phyloP scores from a whole-genome alignment of 768 basidiomycete genomes.

The Lepiota venenata region DNA sequence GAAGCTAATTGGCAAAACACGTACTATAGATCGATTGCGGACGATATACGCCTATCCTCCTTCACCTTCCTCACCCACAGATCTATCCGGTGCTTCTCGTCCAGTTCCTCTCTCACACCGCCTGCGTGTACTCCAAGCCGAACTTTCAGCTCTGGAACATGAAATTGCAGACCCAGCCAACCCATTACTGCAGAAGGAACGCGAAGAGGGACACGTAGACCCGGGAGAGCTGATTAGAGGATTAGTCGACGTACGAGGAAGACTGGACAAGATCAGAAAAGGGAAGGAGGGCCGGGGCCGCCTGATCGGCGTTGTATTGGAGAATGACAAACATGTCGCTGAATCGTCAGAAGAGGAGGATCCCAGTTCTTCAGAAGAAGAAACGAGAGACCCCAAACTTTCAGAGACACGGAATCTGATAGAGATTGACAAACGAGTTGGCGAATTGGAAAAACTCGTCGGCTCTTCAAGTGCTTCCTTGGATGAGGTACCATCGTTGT shows the following conservation, averaged over 20 bases:
- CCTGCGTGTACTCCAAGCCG: slow-evolving; percentile 66
- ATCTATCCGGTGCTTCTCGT: slow-evolving; percentile 28
- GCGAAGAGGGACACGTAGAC: slow-evolving; percentile 59
- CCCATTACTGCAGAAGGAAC: slow-evolving; percentile 57
- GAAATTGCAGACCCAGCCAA: slow-evolving; percentile 84
- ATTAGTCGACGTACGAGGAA: slow-evolving; percentile 67
- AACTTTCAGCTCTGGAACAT: slow-evolving; percentile 74
- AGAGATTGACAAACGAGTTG: slow-evolving; percentile 81
- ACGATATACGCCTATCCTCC: slow-evolving; percentile 69
- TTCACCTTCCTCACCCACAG: slow-evolving; percentile 44
- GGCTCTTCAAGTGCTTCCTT: slow-evolving; percentile 77
- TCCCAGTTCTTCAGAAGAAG: not conserved
- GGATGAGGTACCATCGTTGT: slow-evolving; percentile 62
- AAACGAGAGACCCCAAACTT: slow-evolving; percentile 20
- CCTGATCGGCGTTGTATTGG: slow-evolving; percentile 57
- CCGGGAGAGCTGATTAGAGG: slow-evolving; percentile 75
- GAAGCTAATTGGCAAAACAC: not conserved
- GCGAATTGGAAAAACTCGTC: slow-evolving; percentile 77
- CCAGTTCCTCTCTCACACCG: slow-evolving; percentile 53
- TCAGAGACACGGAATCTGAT: slow-evolving; percentile 49
- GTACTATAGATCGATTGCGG: slow-evolving; percentile 41
- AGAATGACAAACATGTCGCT: slow-evolving; percentile 22
- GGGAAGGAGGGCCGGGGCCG: slow-evolving; percentile 63
- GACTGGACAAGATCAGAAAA: slow-evolving; percentile 65
- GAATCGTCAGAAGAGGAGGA: slow-evolving; percentile 15